A percentile compares a stretch with the other conserved stretches of the same genome.
Evolutionary conservation across 805 yeast genomes (phyloP).

Genomic region (Wickerhamiella occidentalis): DNA sequence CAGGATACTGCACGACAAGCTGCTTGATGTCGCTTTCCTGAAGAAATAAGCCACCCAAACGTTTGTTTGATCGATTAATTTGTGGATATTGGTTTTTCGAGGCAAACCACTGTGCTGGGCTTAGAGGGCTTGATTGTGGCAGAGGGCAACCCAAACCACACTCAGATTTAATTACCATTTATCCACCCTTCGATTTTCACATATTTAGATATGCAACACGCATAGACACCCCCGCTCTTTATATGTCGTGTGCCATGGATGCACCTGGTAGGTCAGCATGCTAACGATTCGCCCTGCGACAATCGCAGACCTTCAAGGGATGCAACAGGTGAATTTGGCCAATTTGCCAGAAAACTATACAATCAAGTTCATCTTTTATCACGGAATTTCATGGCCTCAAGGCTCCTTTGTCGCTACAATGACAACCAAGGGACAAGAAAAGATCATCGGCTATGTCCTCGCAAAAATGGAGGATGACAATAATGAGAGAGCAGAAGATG

Average conservation of each 20-base stretch:
- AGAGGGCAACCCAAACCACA: no score
- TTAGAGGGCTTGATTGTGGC: no score
- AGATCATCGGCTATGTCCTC: slow-evolving; percentile 88
- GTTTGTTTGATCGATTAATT: no score
- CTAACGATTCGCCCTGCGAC: slow-evolving; percentile 83
- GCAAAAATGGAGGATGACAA: slow-evolving; percentile 92
- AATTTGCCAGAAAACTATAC: slow-evolving; percentile 92
- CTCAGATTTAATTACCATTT: no score
- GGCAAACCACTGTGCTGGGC: no score
- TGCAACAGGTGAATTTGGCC: slow-evolving; percentile 88
- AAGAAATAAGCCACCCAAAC: no score
- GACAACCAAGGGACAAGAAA: slow-evolving; percentile 58
- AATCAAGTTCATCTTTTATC: slow-evolving; percentile 86
- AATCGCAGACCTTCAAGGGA: slow-evolving; percentile 75
- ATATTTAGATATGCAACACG: no score
- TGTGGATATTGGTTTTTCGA: no score
- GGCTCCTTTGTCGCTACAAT: slow-evolving; percentile 81
- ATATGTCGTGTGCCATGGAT: background rate
- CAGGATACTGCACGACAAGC: no score
- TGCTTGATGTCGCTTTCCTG: no score
- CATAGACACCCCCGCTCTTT: no score
- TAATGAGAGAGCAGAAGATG: slow-evolving; percentile 19
- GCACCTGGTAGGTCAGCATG: slow-evolving; percentile 14
- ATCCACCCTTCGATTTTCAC: no score
- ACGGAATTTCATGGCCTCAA: slow-evolving; percentile 92